Evolutionary conservation across 1,139 yeast genomes (phyloP).

Genomic region (Lodderomyces beijingensis): DNA sequence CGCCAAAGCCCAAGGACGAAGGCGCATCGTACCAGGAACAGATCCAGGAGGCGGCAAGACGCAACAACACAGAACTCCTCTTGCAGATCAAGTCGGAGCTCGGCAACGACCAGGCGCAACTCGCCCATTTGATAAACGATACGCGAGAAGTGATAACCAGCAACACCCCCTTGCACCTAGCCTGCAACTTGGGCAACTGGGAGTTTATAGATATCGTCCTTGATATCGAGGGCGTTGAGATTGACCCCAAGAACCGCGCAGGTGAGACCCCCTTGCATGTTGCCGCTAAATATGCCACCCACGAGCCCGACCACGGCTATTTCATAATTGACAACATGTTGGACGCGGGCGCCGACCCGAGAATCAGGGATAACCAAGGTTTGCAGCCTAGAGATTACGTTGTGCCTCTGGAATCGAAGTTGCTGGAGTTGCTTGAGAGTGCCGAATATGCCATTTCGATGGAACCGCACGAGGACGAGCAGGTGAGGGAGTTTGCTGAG

Average conservation of each 20-base stretch:
- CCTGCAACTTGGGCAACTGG: constrained; percentile 78
- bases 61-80: constrained; percentile 80
- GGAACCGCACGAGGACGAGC: constrained; percentile 32
- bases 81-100: constrained; percentile 49
- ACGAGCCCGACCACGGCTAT: constrained; percentile 82
- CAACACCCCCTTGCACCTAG: constrained; percentile 79
- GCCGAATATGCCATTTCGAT: constrained; percentile 69
- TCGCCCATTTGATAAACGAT: constrained; percentile 62
- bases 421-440: constrained; percentile 64
- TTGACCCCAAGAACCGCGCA: constrained; percentile 73
- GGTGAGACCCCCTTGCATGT: constrained; percentile 89
- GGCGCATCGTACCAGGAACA: constrained; percentile 84
- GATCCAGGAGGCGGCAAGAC: constrained; percentile 78
- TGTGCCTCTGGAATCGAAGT: constrained; percentile 43
- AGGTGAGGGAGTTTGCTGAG: constrained; percentile 19
- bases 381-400: constrained; percentile 75
- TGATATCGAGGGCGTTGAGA: constrained; percentile 88
- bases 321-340: constrained; percentile 76
- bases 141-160: constrained; percentile 71
- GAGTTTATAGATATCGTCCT: constrained; percentile 79
- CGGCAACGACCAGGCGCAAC: constrained; percentile 39
- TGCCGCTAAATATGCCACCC: constrained; percentile 67
- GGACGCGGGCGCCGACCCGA: constrained; percentile 93
- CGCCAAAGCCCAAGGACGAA: constrained; percentile 11
- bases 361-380: constrained; percentile 35